A percentile compares a stretch with the other conserved stretches of the same genome.
These are phyloP conservation scores for Diutina sp. DNA, from an alignment of 1,139 yeast genomes.

Conservation along the genomic window DNA sequence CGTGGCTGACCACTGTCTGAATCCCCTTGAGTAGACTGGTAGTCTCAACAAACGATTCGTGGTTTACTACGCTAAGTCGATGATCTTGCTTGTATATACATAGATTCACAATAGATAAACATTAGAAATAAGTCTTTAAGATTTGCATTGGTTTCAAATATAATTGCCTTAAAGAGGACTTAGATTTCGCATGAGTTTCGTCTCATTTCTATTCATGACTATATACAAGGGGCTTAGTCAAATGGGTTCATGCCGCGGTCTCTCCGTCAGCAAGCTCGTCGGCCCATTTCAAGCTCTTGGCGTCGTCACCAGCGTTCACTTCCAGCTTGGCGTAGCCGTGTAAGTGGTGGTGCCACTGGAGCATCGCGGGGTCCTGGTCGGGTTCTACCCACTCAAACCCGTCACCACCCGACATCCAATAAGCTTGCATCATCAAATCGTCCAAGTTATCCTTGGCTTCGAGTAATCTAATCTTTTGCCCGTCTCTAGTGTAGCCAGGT, in stretches of 20 bases:
- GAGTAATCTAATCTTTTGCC: slow-evolving; percentile 26
- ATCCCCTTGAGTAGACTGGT: no score
- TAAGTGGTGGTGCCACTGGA: slow-evolving; percentile 34
- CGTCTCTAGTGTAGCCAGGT: slow-evolving; percentile 16
- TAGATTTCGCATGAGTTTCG: no score
- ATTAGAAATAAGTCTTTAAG: no score
- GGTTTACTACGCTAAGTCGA: no score
- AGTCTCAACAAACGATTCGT: no score
- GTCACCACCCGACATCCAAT: slow-evolving; percentile 36
- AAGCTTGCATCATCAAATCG: slow-evolving; percentile 53
- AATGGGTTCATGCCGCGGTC: neutral
- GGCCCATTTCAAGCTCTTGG: slow-evolving; percentile 20
- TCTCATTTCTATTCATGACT: neutral
- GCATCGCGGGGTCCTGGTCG: slow-evolving; percentile 58
- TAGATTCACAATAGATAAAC: no score
- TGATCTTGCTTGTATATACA: no score
- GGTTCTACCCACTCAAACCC: slow-evolving; percentile 75
- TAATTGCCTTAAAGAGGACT: no score
- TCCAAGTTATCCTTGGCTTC: slow-evolving; percentile 32
- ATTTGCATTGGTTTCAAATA: no score
- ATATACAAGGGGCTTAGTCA: neutral
- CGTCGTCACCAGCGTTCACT: slow-evolving; percentile 7
- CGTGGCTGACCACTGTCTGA: no score
- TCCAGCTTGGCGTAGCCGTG: slow-evolving; percentile 12
- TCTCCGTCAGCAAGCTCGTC: slow-evolving; percentile 12